Evolutionary conservation across 768 basidiomycete genomes (phyloP).

Genomic region (Termitomyces heimii): DNA sequence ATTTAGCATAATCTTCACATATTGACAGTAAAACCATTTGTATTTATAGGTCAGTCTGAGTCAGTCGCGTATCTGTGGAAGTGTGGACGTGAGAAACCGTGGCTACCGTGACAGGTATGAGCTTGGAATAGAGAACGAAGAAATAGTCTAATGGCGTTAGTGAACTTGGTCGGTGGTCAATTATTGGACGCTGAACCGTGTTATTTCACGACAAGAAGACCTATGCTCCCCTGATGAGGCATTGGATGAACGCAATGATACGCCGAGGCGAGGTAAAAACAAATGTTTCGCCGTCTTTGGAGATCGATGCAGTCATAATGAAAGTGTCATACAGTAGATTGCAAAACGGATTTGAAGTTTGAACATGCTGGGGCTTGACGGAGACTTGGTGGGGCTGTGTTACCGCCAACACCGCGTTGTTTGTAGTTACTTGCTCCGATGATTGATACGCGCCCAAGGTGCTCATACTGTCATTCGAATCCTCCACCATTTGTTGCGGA

Average conservation of each 20-base stretch:
- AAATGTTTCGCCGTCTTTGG: conserved; percentile 27
- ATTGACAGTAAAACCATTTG: background rate
- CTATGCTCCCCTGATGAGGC: conserved; percentile 22
- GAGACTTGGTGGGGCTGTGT: background rate
- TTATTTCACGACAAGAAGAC: background rate
- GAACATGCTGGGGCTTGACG: background rate
- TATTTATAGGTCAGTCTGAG: background rate
- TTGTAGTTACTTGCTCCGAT: conserved; percentile 10
- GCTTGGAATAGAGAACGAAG: background rate
- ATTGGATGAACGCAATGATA: conserved; percentile 9
- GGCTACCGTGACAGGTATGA: background rate
- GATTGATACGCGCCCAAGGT: conserved; percentile 12
- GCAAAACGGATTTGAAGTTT: no score
- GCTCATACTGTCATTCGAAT: conserved; percentile 5
- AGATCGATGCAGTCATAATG: background rate
- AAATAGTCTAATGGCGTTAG: conserved; percentile 22
- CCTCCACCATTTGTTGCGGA: conserved; percentile 1
- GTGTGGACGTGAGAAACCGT: background rate
- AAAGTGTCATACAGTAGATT: background rate
- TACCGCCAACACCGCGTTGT: conserved; percentile 12
- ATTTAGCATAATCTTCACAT: background rate
- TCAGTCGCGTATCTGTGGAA: background rate
- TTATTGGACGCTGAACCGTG: background rate
- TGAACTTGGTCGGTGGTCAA: conserved; percentile 21
- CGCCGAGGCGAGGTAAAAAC: conserved; percentile 1